Conservation (phyloP, 805 yeast genomes). For the Metschnikowia orientalis region DNA sequence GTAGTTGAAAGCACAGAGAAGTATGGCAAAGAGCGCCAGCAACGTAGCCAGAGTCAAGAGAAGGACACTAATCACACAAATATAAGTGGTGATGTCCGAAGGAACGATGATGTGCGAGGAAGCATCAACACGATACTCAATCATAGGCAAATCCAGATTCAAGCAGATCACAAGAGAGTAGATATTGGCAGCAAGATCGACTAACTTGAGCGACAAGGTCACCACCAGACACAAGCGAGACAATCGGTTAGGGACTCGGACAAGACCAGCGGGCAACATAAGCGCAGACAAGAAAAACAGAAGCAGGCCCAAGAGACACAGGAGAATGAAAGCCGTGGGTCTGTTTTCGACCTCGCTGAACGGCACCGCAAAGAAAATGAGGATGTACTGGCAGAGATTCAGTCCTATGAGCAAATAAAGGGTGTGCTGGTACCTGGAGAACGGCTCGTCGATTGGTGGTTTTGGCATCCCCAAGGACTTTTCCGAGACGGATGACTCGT, state of each 20-base stretch:
- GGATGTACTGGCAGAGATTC: slow-evolving; percentile 27
- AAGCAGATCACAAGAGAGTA: slow-evolving; percentile 20
- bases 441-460: no score
- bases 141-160: slow-evolving; percentile 20
- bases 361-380: slow-evolving; percentile 29
- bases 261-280: slow-evolving; percentile 15
- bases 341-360: slow-evolving; percentile 31
- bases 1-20: slow-evolving; percentile 8
- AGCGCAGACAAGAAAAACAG: slow-evolving; percentile 12
- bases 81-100: slow-evolving; percentile 27
- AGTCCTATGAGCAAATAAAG: slow-evolving; percentile 8
- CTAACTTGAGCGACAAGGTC: slow-evolving; percentile 18
- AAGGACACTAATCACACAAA: slow-evolving; percentile 19
- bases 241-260: slow-evolving; percentile 7
- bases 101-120: slow-evolving; percentile 13
- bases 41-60: slow-evolving; percentile 13
- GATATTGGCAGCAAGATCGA: slow-evolving; percentile 19
- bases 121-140: slow-evolving; percentile 22
- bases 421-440: no score
- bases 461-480: no score
- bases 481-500: no score
- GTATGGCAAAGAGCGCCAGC: slow-evolving; percentile 15
- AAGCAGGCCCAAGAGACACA: slow-evolving; percentile 15
- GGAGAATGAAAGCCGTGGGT: slow-evolving; percentile 23
- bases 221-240: slow-evolving; percentile 15